phyloP scores from a whole-genome alignment of 2,329 filamentous ascomycete species.

The Penicillium sp. region DNA sequence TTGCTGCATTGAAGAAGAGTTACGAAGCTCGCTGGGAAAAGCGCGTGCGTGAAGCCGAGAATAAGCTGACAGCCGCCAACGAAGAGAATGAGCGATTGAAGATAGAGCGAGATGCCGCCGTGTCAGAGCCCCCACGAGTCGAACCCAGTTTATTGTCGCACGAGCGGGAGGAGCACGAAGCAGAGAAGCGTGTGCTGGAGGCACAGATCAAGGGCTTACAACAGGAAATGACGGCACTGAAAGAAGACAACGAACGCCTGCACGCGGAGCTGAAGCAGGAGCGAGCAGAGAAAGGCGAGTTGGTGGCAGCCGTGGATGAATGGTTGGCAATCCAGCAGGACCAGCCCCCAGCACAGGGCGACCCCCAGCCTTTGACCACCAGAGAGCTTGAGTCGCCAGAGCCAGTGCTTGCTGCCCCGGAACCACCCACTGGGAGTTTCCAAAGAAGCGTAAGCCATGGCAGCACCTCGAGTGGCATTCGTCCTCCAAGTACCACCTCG shows the following conservation, averaged over 20 bases:
- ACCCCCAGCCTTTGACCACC: too few species aligned
- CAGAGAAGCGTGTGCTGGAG: slow-evolving; percentile 59
- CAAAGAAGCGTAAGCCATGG: too few species aligned
- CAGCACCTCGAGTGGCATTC: slow-evolving; percentile 23
- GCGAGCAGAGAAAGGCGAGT: slow-evolving; percentile 43
- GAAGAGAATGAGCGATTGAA: slow-evolving; percentile 69
- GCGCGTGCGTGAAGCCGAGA: slow-evolving; percentile 69
- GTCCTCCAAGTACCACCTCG: slow-evolving; percentile 24
- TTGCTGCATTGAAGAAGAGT: slow-evolving; percentile 70
- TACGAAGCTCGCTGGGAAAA: slow-evolving; percentile 86
- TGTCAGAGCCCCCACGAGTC: too few species aligned
- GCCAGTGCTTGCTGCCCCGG: too few species aligned
- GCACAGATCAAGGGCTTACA: slow-evolving; percentile 67
- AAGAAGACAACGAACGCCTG: slow-evolving; percentile 59
- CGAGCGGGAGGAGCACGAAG: slow-evolving; percentile 54
- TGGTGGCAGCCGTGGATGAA: slow-evolving; percentile 41
- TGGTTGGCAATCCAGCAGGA: slow-evolving; percentile 38
- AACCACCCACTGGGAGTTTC: too few species aligned
- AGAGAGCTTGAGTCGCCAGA: too few species aligned
- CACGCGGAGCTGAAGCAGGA: slow-evolving; percentile 48
- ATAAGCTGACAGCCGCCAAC: slow-evolving; percentile 57
- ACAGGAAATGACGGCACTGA: slow-evolving; percentile 61
- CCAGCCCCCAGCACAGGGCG: too few species aligned
- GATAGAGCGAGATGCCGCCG: too few species aligned
- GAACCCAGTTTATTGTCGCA: too few species aligned